Evolutionary conservation across 352 stramenopile genomes (phyloP).

Genomic region (Pythium utonaiense): DNA sequence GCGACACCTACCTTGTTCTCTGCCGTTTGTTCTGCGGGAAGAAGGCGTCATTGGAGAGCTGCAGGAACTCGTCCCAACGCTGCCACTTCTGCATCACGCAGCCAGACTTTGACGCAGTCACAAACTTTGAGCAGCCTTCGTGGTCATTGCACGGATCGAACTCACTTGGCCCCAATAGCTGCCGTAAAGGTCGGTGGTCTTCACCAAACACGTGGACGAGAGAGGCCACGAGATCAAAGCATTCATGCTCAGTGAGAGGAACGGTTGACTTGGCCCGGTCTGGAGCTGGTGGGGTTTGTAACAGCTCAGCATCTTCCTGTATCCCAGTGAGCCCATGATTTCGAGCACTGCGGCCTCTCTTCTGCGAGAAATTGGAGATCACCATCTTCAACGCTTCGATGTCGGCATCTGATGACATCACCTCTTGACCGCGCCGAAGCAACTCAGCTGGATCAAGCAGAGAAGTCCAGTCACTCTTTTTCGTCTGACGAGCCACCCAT

Average conservation of each 20-base stretch:
- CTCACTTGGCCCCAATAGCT: slow-evolving; percentile 17
- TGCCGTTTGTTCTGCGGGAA: slow-evolving; percentile 5
- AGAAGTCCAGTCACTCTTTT: neutral
- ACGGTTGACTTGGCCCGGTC: neutral
- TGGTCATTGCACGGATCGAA: slow-evolving; percentile 17
- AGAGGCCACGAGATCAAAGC: slow-evolving; percentile 24
- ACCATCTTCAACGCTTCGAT: slow-evolving; percentile 10
- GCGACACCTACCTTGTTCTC: neutral
- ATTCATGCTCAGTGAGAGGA: slow-evolving; percentile 14
- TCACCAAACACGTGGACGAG: slow-evolving; percentile 30
- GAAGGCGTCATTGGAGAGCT: neutral
- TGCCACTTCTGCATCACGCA: slow-evolving; percentile 19
- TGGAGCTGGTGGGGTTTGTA: neutral
- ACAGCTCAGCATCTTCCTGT: neutral
- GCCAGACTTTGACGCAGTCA: neutral
- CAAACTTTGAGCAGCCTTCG: neutral
- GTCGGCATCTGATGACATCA: slow-evolving; percentile 9
- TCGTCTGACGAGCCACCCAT: neutral
- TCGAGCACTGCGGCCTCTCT: neutral
- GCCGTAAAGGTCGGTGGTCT: slow-evolving; percentile 24
- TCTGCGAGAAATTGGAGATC: neutral
- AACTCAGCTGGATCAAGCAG: neutral
- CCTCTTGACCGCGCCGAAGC: neutral
- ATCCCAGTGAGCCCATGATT: neutral
- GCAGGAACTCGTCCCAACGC: slow-evolving; percentile 17